These are phyloP conservation scores for Cardamine occulta DNA, from an alignment of 345 rosid species.

Conservation along the genomic window DNA sequence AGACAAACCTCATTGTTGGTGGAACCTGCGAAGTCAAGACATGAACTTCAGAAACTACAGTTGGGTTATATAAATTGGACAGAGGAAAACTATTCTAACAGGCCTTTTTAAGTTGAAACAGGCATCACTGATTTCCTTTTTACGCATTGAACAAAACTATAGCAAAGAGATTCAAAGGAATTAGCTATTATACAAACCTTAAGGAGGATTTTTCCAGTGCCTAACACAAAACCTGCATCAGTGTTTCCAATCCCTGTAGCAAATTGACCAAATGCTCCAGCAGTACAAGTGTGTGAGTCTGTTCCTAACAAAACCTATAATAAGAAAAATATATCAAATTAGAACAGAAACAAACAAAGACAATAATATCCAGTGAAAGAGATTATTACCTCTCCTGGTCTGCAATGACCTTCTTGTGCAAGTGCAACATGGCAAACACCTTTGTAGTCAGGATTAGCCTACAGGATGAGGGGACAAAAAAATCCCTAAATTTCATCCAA, in stretches of 20 bases:
- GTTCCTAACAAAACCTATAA: conserved; percentile 88
- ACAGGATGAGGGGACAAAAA: conserved; percentile 23
- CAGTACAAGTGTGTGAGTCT: conserved; percentile 97
- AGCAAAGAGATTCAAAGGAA: background rate
- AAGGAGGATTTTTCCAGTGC: conserved; percentile 91
- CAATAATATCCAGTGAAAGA: background rate
- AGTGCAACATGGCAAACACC: conserved; percentile 98
- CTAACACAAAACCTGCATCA: conserved; percentile 94
- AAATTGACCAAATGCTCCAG: conserved; percentile 98
- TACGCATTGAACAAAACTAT: background rate
- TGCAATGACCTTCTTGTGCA: conserved; percentile 99
- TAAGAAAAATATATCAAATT: conserved; percentile 6
- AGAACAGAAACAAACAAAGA: conserved; percentile 7
- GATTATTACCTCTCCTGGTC: conserved; percentile 91
- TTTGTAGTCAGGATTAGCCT: conserved; percentile 98
- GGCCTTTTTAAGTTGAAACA: conserved; percentile 10
- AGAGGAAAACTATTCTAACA: background rate
- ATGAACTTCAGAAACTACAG: conserved; percentile 14
- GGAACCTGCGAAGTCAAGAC: conserved; percentile 67
- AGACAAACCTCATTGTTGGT: conserved; percentile 84
- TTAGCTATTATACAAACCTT: conserved; percentile 57
- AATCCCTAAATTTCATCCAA: background rate
- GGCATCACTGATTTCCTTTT: background rate
- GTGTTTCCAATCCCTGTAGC: conserved; percentile 99
- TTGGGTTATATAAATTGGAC: background rate